phyloP scores from a whole-genome alignment of 805 yeast genomes.

The Candida peoriensis region DNA sequence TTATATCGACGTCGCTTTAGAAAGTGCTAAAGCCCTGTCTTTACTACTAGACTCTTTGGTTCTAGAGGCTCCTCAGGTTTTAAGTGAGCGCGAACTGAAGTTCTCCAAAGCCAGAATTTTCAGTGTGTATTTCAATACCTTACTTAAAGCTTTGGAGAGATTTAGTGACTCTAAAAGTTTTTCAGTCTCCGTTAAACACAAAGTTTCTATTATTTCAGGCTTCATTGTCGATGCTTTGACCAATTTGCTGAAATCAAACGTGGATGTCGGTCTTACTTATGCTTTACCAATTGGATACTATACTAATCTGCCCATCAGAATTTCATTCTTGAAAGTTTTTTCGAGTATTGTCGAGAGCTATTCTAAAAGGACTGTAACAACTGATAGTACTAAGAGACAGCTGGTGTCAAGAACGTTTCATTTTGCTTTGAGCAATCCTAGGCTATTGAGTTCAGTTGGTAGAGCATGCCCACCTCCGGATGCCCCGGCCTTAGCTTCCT shows the following conservation, averaged over 20 bases:
- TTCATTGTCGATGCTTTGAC: constrained; percentile 62
- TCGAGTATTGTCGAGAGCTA: constrained; percentile 50
- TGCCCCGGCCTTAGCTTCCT: constrained; percentile 64
- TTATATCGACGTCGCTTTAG: constrained; percentile 57
- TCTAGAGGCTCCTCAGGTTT: constrained; percentile 54
- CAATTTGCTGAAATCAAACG: constrained; percentile 65
- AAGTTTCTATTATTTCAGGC: constrained; percentile 51
- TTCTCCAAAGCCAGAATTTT: constrained; percentile 58
- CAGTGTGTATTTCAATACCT: constrained; percentile 63
- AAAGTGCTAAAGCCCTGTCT: constrained; percentile 55
- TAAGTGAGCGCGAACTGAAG: constrained; percentile 45
- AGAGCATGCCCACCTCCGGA: constrained; percentile 62
- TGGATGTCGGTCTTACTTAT: constrained; percentile 69
- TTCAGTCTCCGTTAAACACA: constrained; percentile 41
- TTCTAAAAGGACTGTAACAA: constrained; percentile 15
- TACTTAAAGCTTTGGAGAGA: constrained; percentile 39
- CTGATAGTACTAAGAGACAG: constrained; percentile 24
- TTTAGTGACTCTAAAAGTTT: constrained; percentile 30
- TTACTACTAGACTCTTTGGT: constrained; percentile 50
- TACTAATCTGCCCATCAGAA: constrained; percentile 55
- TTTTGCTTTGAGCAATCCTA: constrained; percentile 32
- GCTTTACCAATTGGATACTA: constrained; percentile 79
- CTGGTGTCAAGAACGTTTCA: constrained; percentile 25
- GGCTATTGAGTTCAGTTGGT: constrained; percentile 47
- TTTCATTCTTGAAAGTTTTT: constrained; percentile 74